These are phyloP conservation scores for Lotmaria passim DNA, from an alignment of 208 protist species.

Conservation along the genomic window DNA sequence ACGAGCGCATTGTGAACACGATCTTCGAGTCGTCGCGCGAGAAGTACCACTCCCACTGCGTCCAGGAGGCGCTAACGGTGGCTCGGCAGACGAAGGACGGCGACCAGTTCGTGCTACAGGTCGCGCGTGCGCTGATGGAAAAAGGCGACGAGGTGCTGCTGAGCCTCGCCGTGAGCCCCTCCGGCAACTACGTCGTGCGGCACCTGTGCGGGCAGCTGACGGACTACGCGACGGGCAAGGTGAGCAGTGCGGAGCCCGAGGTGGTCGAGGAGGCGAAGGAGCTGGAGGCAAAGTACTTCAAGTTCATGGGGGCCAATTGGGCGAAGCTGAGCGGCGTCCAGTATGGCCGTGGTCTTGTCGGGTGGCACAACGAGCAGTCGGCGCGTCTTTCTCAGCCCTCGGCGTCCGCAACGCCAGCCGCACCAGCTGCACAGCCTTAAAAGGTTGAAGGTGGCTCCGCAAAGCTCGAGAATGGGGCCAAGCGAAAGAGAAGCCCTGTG, in stretches of 20 bases:
- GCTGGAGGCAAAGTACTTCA: conserved; percentile 54
- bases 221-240: conserved; percentile 44
- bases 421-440: background rate
- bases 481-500: background rate
- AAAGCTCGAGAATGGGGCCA: no score
- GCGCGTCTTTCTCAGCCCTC: conserved; percentile 15
- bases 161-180: conserved; percentile 59
- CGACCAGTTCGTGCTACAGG: conserved; percentile 47
- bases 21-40: conserved; percentile 74
- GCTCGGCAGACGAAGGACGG: conserved; percentile 46
- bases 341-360: conserved; percentile 39
- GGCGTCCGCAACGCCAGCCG: conserved; percentile 2
- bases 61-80: conserved; percentile 68
- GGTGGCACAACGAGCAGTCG: conserved; percentile 34
- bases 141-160: conserved; percentile 47
- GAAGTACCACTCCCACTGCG: conserved; percentile 84
- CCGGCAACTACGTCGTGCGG: conserved; percentile 84
- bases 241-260: conserved; percentile 24
- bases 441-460: no score
- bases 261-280: conserved; percentile 44
- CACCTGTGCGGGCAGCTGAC: conserved; percentile 66
- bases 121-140: conserved; percentile 55
- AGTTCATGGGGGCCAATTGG: conserved; percentile 29
- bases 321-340: conserved; percentile 31
- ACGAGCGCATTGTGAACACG: conserved; percentile 55